Percentiles rank a stretch among this genome's conserved stretches.
Evolutionary conservation across 768 basidiomycete genomes (phyloP).

Genomic region (Kwoniella dejecticola): DNA sequence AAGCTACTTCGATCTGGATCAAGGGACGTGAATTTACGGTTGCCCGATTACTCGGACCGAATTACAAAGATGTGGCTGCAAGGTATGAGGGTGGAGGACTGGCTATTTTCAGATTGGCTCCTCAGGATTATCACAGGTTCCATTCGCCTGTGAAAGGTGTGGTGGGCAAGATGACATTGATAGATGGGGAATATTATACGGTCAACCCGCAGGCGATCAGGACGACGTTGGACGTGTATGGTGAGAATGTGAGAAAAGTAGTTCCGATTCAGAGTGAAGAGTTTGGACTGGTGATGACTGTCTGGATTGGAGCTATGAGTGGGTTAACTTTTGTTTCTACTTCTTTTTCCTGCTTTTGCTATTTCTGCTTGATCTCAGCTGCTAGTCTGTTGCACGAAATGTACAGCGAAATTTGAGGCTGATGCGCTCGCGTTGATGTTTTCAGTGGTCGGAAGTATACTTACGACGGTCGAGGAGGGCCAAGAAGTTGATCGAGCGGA

Average conservation of each 20-base stretch:
- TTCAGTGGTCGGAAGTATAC: slow-evolving; percentile 74
- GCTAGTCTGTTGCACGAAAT: too few species aligned
- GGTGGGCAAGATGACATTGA: slow-evolving; percentile 78
- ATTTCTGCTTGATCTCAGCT: too few species aligned
- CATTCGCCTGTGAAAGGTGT: slow-evolving; percentile 56
- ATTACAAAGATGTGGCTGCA: slow-evolving; percentile 69
- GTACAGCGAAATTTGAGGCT: background rate
- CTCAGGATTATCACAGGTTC: slow-evolving; percentile 92
- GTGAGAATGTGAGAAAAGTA: slow-evolving; percentile 90
- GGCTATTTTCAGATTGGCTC: slow-evolving; percentile 71
- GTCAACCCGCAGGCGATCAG: slow-evolving; percentile 97
- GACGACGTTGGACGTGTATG: slow-evolving; percentile 85
- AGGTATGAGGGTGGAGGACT: slow-evolving; percentile 78
- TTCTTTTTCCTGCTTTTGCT: too few species aligned
- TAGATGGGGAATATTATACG: slow-evolving; percentile 92
- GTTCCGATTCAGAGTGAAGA: slow-evolving; percentile 85
- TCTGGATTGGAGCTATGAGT: slow-evolving; percentile 60
- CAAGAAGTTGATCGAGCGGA: slow-evolving; percentile 77
- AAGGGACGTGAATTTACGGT: slow-evolving; percentile 93
- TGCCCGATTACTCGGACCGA: slow-evolving; percentile 73
- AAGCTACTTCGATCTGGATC: slow-evolving; percentile 92
- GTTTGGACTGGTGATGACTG: slow-evolving; percentile 89
- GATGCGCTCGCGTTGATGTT: background rate
- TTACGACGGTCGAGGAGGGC: slow-evolving; percentile 82
- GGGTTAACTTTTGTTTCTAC: slow-evolving; percentile 19